Evolutionary conservation across 208 protist species (phyloP).

Genomic region (Trypanosoma vivax): DNA sequence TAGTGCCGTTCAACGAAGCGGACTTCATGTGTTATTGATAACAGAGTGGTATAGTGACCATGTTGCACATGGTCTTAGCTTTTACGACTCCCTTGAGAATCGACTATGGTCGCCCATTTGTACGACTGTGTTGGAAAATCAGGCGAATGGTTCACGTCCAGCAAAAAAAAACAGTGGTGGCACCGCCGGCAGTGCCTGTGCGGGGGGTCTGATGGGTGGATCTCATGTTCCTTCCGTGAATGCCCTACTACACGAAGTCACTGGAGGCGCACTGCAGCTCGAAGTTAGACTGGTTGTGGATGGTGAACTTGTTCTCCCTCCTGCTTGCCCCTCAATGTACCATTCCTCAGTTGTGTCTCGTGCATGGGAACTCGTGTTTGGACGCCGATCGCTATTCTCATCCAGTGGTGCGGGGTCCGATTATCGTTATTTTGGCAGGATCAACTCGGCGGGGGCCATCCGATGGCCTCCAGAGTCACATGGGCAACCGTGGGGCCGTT

Average conservation of each 20-base stretch:
- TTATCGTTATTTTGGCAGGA: neutral
- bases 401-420: neutral
- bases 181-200: neutral
- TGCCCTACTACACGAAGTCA: slow-evolving; percentile 22
- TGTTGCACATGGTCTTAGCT: slow-evolving; percentile 10
- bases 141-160: neutral
- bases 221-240: slow-evolving; percentile 50
- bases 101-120: neutral
- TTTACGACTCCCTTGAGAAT: slow-evolving; percentile 2
- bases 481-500: neutral
- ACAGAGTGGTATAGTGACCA: slow-evolving; percentile 39
- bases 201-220: slow-evolving; percentile 20
- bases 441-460: neutral
- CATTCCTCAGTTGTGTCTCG: slow-evolving; percentile 9
- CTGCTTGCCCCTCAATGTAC: too few species aligned
- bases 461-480: neutral
- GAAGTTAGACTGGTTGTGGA: slow-evolving; percentile 9
- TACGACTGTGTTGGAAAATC: neutral
- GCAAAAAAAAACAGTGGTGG: neutral
- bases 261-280: slow-evolving; percentile 11
- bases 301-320: slow-evolving; percentile 12
- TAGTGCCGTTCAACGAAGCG: slow-evolving; percentile 14
- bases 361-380: too few species aligned
- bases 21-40: slow-evolving; percentile 37
- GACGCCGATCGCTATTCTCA: too few species aligned